Base-by-base conservation (phyloP, 2,329 filamentous ascomycete genomes). In the Beauveria australis region DNA sequence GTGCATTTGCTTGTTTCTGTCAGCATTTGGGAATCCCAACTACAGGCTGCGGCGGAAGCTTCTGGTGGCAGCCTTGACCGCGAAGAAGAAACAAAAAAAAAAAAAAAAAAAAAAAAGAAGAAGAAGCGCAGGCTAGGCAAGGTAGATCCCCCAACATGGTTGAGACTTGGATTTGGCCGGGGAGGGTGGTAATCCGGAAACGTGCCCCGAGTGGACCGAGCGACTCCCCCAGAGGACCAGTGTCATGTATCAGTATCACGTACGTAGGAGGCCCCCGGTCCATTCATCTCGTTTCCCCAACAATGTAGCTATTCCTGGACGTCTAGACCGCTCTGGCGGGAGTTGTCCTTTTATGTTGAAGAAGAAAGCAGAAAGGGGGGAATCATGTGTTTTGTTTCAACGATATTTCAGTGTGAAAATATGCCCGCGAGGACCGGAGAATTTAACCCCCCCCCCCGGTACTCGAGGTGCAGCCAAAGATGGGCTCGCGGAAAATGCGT, bases 141-240 rank as follows among this genome's bases (percentile, higher is more conserved):
- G 57, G 40, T 53, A 52, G 57, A 59, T 59, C 57, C 47, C 56
- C 57, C 57, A 59, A 53, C 57, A 59, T 30, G 30, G 33, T 58
- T 58, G 46, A 43, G 33, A 43, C 24, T 37, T 26, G 28, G 26
- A 24, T 5, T 24, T 24, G 24, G 24, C n/a, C 10, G 19, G 43
- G 43, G 43, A 14, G 12, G 43, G 46, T 33, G 30, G 12, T 28
- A 30, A 43, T 58, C 56, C 47, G 56, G 56, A 48, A 43, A 30
- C 56, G 4, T 19, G 37, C n/a, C 22, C 56, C 47, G 56, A 46
- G 56, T 59, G 56, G 56, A 19, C 7, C 43, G 5, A 26, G 19
- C 30, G 2, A 10, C 12, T 43, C n/a, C 37, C 52, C 22, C n/a
- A 44, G 41, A 40, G 26, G 16, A 30, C 26, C 26, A 28, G 26